Conservation (phyloP, 495 filamentous ascomycete genomes). For the Xylaria grammica region DNA sequence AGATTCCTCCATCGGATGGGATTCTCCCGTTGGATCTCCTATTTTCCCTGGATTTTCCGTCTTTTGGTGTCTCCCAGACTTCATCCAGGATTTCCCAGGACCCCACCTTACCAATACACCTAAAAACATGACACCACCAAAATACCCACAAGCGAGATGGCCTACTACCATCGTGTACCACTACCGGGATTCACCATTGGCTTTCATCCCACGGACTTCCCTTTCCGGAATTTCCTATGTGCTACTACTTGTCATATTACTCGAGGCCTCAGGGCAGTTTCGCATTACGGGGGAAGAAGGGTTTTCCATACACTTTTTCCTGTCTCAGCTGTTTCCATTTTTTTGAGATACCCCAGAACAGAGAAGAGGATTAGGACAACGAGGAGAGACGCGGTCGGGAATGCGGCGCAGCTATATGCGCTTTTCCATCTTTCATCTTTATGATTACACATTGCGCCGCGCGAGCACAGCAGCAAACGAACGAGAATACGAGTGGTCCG, state of each 20-base stretch:
- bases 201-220: constrained; percentile 35
- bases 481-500: constrained; percentile 12
- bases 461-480: constrained; percentile 24
- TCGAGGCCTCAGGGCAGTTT: constrained; percentile 40
- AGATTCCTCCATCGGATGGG: constrained; percentile 32
- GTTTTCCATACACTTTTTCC: constrained; percentile 36
- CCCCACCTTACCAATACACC: constrained; percentile 15
- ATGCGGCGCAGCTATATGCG: constrained; percentile 34
- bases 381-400: constrained; percentile 34
- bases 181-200: constrained; percentile 35
- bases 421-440: constrained; percentile 28
- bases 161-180: constrained; percentile 37
- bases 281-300: constrained; percentile 34
- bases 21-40: constrained; percentile 19
- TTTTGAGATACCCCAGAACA: constrained; percentile 41
- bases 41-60: constrained; percentile 7
- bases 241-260: constrained; percentile 43
- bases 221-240: constrained; percentile 37
- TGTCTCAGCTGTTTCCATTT: constrained; percentile 38
- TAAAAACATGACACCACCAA: constrained; percentile 13
- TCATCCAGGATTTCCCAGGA: constrained; percentile 7
- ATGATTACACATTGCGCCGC: constrained; percentile 22
- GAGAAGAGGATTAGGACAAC: constrained; percentile 30
- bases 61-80: background rate
- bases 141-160: constrained; percentile 30